Evolutionary conservation across 768 basidiomycete genomes (phyloP).

Genomic region (Favolaschia claudopus): DNA sequence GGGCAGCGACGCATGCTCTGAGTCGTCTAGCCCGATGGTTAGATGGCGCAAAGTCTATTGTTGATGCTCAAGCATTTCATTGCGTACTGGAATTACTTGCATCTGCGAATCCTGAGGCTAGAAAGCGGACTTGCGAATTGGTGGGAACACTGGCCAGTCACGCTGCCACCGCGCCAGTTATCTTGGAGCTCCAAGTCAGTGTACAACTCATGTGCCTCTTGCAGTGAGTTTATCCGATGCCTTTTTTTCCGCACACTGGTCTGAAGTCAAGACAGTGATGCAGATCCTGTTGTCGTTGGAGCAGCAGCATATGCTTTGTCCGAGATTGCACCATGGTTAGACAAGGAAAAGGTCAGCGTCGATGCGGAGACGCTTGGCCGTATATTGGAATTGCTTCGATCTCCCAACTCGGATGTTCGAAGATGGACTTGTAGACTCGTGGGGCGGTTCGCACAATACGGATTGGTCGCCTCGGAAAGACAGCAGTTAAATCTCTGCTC

Average conservation of each 20-base stretch:
- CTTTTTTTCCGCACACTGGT: background rate
- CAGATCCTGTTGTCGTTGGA: background rate
- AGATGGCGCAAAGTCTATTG: too few relatives aligned
- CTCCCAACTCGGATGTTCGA: background rate
- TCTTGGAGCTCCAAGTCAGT: background rate
- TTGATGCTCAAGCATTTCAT: too few relatives aligned
- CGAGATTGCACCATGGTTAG: background rate
- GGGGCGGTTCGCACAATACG: background rate
- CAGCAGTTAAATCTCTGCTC: background rate
- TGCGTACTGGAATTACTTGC: too few relatives aligned
- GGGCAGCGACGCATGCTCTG: too few relatives aligned
- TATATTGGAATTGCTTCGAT: background rate
- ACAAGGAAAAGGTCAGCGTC: background rate
- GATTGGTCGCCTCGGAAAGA: background rate
- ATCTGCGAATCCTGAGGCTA: too few relatives aligned
- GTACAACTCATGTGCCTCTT: background rate
- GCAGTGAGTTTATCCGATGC: background rate
- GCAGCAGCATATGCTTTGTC: background rate
- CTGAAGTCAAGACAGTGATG: background rate
- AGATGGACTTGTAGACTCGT: background rate
- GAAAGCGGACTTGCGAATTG: background rate
- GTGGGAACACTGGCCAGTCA: background rate
- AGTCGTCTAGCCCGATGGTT: too few relatives aligned
- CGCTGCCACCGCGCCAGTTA: background rate
- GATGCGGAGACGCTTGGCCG: background rate